Evolutionary conservation across 106 monocot genomes (phyloP), one percentile per base, ranked within the genome.

Genomic region (Platanthera guangdongensis): DNA sequence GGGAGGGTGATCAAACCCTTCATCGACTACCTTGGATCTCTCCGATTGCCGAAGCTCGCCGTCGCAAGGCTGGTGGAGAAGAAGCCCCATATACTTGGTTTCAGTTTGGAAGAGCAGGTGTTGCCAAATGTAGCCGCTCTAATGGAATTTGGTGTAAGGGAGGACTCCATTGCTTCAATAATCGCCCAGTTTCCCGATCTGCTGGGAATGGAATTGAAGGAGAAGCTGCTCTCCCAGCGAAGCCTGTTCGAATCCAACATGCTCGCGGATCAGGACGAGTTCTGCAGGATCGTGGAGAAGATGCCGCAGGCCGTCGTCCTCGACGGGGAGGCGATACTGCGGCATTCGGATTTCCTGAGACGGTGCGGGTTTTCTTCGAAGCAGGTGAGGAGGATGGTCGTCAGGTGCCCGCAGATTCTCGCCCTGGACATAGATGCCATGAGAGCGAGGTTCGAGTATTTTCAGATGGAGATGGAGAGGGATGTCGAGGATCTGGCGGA

Each of bases 261-360:
- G 74, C 73, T 85, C 50, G 52, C 94, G 0, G 79, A 74, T 11
- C 75, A 65, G 21, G 92, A 91, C 50, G 97, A 94, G 51, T 88
- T 92, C 19, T 89, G 88, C 4, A 90, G 55, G 48, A 82, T 99
- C 28, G 71, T 99, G 5, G 97, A 94, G 86, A 99, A 86, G 74
- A 94, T 99, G 97, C 94, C 97, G 55, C 94, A 92, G 60, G 85
- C 80, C 28, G 83, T 99, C 74, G 89, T 88, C 46, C 86, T 99
- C 7, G 79, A 88, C 67, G 85, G 86, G 15, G 48, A 81, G 16
- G 62, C 76, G 6, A 18, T 99, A 28, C 32, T 88, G 59, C 92
- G 90, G 85, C 97, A 99, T 75, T 88, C 88, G 0, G 85, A 84
- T 55, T 99, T 92, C 72, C 80, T 94, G 0, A 88, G 84, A 70